phyloP scores from a whole-genome alignment of 345 rosid species.

The Excoecaria agallocha region DNA sequence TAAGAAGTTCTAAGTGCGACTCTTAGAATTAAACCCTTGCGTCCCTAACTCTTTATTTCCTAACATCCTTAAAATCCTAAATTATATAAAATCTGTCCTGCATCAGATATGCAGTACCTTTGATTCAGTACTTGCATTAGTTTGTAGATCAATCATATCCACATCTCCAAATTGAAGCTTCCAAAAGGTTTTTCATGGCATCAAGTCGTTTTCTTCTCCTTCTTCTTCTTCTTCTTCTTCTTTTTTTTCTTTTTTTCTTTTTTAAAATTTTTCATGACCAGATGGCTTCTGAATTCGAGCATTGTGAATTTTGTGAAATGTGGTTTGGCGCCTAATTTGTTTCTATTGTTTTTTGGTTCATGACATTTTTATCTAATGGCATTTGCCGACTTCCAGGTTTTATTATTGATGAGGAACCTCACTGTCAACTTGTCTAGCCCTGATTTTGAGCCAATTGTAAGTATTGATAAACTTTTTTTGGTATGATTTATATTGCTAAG shows the following conservation, averaged over 20 bases:
- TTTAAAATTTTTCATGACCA: not conserved
- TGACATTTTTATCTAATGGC: not conserved
- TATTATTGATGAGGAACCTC: conserved; percentile 87
- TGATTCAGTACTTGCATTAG: not conserved
- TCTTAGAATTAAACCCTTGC: no score
- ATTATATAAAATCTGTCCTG: no score
- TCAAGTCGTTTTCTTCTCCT: not conserved
- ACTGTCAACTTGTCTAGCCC: conserved; percentile 80
- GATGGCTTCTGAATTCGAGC: not conserved
- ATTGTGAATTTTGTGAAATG: not conserved
- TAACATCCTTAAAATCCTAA: no score
- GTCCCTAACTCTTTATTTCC: no score
- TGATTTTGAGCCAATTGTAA: conserved; percentile 81
- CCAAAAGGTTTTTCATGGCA: not conserved
- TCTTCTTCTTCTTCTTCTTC: no score
- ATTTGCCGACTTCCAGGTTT: conserved; percentile 55
- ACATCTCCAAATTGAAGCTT: not conserved
- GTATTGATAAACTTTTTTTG: conserved; percentile 20
- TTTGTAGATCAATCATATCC: not conserved
- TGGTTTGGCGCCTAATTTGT: not conserved
- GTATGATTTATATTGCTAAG: not conserved
- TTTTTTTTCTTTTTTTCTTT: no score
- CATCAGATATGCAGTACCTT: not conserved
- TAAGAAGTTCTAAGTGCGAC: no score
- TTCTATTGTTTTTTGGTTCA: not conserved